These are phyloP conservation scores for Trichosporon faecale DNA, from an alignment of 1,284 basidiomycete genomes.

Conservation along the genomic window DNA sequence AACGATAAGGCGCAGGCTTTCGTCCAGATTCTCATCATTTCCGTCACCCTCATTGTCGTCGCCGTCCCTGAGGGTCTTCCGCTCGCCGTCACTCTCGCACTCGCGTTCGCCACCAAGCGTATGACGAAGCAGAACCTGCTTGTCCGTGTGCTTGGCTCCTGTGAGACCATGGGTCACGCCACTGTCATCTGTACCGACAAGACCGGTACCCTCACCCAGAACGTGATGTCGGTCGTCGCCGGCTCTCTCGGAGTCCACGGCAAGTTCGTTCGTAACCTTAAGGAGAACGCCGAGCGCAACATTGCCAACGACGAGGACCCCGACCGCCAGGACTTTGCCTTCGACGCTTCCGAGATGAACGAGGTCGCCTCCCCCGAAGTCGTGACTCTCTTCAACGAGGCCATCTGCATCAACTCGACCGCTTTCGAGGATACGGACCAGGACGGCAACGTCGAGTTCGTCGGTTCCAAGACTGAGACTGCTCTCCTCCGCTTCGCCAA, in stretches of 20 bases:
- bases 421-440: conserved; percentile 83
- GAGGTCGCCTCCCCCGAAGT: conserved; percentile 63
- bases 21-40: conserved; percentile 44
- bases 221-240: conserved; percentile 92
- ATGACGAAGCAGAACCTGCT: conserved; percentile 94
- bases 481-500: conserved; percentile 88
- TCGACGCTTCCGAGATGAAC: conserved; percentile 73
- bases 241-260: conserved; percentile 89
- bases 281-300: conserved; percentile 69
- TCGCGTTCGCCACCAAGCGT: conserved; percentile 94
- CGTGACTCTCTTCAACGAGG: conserved; percentile 71
- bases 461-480: conserved; percentile 96
- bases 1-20: conserved; percentile 79
- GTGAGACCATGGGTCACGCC: conserved; percentile 98
- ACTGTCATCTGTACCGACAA: conserved; percentile 96
- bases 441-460: conserved; percentile 66
- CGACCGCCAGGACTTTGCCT: conserved; percentile 66
- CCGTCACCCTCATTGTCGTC: conserved; percentile 92
- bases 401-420: conserved; percentile 90
- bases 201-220: conserved; percentile 82
- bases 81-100: conserved; percentile 89
- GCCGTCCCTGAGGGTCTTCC: conserved; percentile 97
- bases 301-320: conserved; percentile 62
- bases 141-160: conserved; percentile 90
- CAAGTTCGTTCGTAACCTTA: conserved; percentile 81